Percentiles rank a stretch among this genome's conserved stretches.
Conservation (phyloP, 108 stramenopile species). For the Cylindrotheca closterium region DNA sequence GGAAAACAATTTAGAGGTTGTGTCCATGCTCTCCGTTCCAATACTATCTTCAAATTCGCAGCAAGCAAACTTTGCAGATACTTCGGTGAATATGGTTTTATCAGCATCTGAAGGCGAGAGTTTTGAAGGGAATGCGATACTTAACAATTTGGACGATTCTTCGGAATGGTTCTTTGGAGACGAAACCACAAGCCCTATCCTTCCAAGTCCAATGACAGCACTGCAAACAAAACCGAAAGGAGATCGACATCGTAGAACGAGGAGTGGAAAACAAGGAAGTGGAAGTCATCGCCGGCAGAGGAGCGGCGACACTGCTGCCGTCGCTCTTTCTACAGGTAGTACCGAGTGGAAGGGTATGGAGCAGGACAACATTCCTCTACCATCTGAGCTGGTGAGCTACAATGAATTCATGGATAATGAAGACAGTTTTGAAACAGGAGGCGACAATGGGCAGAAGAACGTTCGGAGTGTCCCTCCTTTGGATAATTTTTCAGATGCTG, state of each 20-base stretch:
- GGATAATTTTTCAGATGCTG: no score
- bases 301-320: slow-evolving; percentile 63
- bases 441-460: not conserved
- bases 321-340: slow-evolving; percentile 40
- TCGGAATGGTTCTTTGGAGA: no score
- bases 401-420: slow-evolving; percentile 30
- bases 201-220: no score
- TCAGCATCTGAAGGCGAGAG: not conserved
- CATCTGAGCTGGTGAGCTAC: slow-evolving; percentile 22
- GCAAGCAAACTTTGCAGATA: not conserved
- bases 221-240: slow-evolving; percentile 9
- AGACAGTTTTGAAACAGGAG: not conserved
- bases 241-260: not conserved
- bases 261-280: not conserved
- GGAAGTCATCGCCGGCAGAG: slow-evolving; percentile 38
- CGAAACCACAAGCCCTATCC: no score
- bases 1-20: not conserved
- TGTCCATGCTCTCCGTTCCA: not conserved
- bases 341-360: slow-evolving; percentile 67
- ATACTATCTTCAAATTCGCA: not conserved
- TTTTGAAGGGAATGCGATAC: not conserved
- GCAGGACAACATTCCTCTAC: slow-evolving; percentile 43
- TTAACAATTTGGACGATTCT: no score
- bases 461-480: not conserved
- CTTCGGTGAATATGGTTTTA: not conserved